These are phyloP conservation scores for Lenzites betulinus DNA, from an alignment of 768 basidiomycete species.

Conservation along the genomic window DNA sequence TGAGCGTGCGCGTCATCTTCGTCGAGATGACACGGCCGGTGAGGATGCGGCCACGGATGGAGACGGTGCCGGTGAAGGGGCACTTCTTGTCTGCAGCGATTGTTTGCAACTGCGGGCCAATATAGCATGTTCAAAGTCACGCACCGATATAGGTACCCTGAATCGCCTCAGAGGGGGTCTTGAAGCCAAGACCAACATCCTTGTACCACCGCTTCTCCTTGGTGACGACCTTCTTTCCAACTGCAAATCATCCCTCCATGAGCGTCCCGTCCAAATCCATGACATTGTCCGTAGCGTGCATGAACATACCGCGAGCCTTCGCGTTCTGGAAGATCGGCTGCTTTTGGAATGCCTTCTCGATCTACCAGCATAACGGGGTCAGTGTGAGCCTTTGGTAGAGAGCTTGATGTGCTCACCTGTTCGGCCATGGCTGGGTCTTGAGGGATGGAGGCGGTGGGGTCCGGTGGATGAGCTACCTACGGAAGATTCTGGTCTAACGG, in stretches of 20 bases:
- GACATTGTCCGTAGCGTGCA: background rate
- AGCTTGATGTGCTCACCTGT: slow-evolving; percentile 32
- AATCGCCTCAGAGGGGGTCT: slow-evolving; percentile 95
- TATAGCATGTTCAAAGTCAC: slow-evolving; percentile 33
- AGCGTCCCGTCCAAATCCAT: slow-evolving; percentile 2
- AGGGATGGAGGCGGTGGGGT: slow-evolving; percentile 29
- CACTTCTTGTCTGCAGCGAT: slow-evolving; percentile 90
- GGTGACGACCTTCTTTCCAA: slow-evolving; percentile 87
- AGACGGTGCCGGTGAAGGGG: slow-evolving; percentile 95
- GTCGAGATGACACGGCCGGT: slow-evolving; percentile 98
- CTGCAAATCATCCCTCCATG: slow-evolving; percentile 39
- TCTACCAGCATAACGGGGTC: slow-evolving; percentile 45
- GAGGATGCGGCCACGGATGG: slow-evolving; percentile 98
- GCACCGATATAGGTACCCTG: slow-evolving; percentile 94
- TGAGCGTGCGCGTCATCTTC: slow-evolving; percentile 98
- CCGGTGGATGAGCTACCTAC: slow-evolving; percentile 19
- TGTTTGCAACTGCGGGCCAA: slow-evolving; percentile 1
- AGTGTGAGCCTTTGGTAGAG: background rate
- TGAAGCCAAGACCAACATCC: slow-evolving; percentile 96
- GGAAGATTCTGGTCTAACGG: slow-evolving; percentile 19
- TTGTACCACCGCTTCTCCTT: slow-evolving; percentile 99
- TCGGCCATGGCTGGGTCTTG: slow-evolving; percentile 43
- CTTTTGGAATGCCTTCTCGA: slow-evolving; percentile 98
- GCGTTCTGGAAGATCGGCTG: slow-evolving; percentile 98
- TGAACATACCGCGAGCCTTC: slow-evolving; percentile 83